phyloP scores from a whole-genome alignment of 2,329 filamentous ascomycete genomes.

The Lecanicillium sp. region DNA sequence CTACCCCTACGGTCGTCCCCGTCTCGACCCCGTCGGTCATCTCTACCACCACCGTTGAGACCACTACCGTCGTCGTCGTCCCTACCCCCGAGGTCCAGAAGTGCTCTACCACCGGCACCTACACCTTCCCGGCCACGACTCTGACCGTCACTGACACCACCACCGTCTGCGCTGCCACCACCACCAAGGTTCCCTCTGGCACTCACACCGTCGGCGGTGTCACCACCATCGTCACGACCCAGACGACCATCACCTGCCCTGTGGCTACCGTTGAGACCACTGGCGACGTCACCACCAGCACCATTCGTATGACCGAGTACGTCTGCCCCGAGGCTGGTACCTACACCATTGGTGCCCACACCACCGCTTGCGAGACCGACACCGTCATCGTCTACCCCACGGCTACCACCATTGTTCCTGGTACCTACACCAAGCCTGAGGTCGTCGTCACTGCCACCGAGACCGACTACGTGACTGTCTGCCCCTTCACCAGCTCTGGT shows the following conservation, averaged over 20 bases:
- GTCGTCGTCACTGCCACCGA: conserved; percentile 62
- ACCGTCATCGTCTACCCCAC: conserved; percentile 59
- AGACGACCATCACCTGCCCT: conserved; percentile 65
- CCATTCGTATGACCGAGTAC: conserved; percentile 64
- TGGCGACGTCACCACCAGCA: conserved; percentile 54
- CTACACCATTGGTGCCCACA: conserved; percentile 67
- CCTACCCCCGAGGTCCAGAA: conserved; percentile 47
- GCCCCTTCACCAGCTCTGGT: conserved; percentile 54
- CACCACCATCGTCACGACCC: conserved; percentile 60
- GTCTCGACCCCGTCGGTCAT: conserved; percentile 27
- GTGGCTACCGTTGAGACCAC: conserved; percentile 58
- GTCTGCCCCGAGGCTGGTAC: conserved; percentile 68
- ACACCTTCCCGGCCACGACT: conserved; percentile 70
- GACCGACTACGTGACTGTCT: conserved; percentile 63
- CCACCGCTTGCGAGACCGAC: conserved; percentile 51
- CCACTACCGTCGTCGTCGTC: conserved; percentile 39
- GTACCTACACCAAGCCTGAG: conserved; percentile 66
- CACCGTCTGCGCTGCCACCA: conserved; percentile 58
- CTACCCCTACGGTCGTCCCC: conserved; percentile 35
- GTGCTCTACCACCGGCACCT: conserved; percentile 62
- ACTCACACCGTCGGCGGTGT: conserved; percentile 66
- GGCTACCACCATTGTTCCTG: conserved; percentile 58
- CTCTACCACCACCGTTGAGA: conserved; percentile 35
- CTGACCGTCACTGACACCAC: conserved; percentile 60
- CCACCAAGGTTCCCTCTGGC: conserved; percentile 56